Conservation (phyloP, 768 basidiomycete genomes). For the Galerina marginata region DNA sequence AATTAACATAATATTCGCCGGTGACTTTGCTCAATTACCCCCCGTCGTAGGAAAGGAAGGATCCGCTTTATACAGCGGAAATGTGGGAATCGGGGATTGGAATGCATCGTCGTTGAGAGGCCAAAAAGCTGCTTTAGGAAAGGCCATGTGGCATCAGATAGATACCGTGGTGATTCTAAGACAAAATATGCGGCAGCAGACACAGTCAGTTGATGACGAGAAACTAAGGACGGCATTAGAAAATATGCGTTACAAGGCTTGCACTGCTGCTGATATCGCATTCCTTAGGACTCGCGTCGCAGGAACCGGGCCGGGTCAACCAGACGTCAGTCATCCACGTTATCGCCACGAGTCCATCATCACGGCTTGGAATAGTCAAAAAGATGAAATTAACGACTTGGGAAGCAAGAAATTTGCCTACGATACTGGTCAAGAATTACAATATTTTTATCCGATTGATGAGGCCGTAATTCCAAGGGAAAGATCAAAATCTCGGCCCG, state of each 20-base stretch:
- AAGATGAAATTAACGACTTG: constrained; percentile 36
- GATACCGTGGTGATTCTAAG: background rate
- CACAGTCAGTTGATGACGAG: background rate
- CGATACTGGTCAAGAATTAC: background rate
- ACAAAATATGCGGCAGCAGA: background rate
- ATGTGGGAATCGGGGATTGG: background rate
- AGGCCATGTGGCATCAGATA: background rate
- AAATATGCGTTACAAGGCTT: constrained; percentile 12
- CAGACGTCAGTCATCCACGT: too few species aligned
- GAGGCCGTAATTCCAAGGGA: background rate
- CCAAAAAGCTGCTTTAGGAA: background rate
- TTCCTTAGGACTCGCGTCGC: constrained; percentile 31
- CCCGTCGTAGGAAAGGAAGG: constrained; percentile 31
- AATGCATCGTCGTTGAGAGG: too few species aligned
- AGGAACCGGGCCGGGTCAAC: constrained; percentile 8
- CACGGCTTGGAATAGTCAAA: constrained; percentile 32
- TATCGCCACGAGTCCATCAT: constrained; percentile 41
- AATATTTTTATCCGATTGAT: constrained; percentile 10
- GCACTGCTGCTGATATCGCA: constrained; percentile 35
- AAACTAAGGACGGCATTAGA: background rate
- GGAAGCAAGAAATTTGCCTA: background rate
- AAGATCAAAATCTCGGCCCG: too few species aligned
- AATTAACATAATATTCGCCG: constrained; percentile 45
- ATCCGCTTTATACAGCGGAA: background rate
- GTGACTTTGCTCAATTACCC: constrained; percentile 49